Evolutionary conservation across 2,329 filamentous ascomycete genomes (phyloP).

Genomic region (Venturiaceae sp.): DNA sequence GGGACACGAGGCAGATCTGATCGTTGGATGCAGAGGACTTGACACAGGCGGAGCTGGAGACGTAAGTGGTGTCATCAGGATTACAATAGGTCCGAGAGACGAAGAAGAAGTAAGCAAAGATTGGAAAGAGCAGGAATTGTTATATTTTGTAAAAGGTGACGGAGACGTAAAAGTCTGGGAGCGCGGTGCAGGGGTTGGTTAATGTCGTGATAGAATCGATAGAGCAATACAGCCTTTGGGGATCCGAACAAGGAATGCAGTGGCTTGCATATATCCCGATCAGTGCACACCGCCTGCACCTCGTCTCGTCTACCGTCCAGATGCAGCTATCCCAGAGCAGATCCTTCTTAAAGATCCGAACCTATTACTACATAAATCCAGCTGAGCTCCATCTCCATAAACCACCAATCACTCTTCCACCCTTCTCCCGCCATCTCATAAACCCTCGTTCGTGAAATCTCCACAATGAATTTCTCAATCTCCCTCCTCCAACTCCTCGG

Average conservation of each 20-base stretch:
- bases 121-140: slow-evolving; percentile 53
- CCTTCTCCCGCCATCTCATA: neutral
- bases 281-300: neutral
- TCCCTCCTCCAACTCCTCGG: neutral
- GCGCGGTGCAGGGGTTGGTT: slow-evolving; percentile 25
- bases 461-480: slow-evolving; percentile 1
- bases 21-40: slow-evolving; percentile 63
- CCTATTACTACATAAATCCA: neutral
- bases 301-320: neutral
- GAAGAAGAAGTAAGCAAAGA: slow-evolving; percentile 21
- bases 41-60: slow-evolving; percentile 86
- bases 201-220: neutral
- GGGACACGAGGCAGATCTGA: slow-evolving; percentile 64
- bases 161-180: slow-evolving; percentile 72
- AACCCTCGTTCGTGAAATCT: neutral
- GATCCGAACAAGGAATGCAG: neutral
- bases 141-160: slow-evolving; percentile 75
- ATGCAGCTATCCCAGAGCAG: neutral
- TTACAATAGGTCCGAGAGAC: slow-evolving; percentile 50
- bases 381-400: neutral
- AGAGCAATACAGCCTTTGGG: neutral
- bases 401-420: neutral
- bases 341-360: neutral
- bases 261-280: neutral
- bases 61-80: slow-evolving; percentile 76